Percentiles rank a stretch among this genome's conserved stretches.
phyloP scores from a whole-genome alignment of 2,329 filamentous ascomycete genomes.

The Botrytis porri region DNA sequence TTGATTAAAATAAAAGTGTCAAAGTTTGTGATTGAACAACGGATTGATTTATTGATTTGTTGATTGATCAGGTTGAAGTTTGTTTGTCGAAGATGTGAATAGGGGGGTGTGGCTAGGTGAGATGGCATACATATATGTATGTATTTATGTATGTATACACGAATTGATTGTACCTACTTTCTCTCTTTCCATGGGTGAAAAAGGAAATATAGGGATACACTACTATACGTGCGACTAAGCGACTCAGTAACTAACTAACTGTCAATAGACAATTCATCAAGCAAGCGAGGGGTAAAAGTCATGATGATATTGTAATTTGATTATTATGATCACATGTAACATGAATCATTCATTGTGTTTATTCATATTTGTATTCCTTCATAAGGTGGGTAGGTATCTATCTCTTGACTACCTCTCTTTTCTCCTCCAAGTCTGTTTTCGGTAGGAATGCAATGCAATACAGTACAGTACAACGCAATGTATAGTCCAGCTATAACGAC shows the following conservation, averaged over 20 bases:
- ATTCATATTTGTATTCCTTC: background rate
- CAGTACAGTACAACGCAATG: background rate
- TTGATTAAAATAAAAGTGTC: background rate
- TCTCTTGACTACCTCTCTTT: background rate
- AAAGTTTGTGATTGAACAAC: background rate
- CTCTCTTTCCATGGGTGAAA: background rate
- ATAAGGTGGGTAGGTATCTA: background rate
- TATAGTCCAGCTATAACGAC: background rate
- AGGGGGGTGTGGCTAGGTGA: background rate
- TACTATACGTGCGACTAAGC: background rate
- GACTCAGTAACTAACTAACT: background rate
- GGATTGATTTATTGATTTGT: too few relatives aligned
- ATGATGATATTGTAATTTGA: background rate
- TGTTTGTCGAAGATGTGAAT: background rate
- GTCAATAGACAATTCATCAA: accelerated
- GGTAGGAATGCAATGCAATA: background rate
- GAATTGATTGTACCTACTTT: background rate
- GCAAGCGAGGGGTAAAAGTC: background rate
- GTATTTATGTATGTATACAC: background rate
- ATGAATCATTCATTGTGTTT: background rate
- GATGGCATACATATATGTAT: background rate
- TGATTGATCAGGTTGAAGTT: background rate
- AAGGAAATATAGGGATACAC: background rate
- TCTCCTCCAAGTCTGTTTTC: background rate
- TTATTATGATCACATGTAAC: background rate